A percentile compares a stretch with the other conserved stretches of the same genome.
Evolutionary conservation across 139 green algal genomes (phyloP).

Genomic region (Axilococcus clingmanii): DNA sequence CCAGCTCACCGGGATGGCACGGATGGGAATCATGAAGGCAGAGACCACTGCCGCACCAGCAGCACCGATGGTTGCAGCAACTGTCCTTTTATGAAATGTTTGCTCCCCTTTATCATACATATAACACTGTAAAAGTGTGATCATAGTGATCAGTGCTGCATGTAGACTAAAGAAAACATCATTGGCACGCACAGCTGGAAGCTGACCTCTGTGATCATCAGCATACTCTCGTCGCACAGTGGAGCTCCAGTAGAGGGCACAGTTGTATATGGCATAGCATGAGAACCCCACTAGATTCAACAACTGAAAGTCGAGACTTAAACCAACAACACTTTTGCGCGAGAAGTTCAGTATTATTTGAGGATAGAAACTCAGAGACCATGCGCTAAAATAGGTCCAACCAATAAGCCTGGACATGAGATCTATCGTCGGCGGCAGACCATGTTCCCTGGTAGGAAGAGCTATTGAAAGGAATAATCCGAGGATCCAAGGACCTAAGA

Average conservation of each 20-base stretch:
- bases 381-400: conserved; percentile 41
- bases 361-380: conserved; percentile 53
- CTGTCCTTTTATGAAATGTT: background rate
- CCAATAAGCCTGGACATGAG: conserved; percentile 17
- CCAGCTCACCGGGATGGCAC: background rate
- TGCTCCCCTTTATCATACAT: conserved; percentile 10
- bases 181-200: conserved; percentile 39
- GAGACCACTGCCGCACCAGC: conserved; percentile 1
- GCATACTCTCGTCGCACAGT: conserved; percentile 35
- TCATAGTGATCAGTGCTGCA: conserved; percentile 19
- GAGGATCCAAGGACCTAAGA: background rate
- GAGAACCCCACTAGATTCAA: conserved; percentile 49
- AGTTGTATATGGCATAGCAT: conserved; percentile 52
- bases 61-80: background rate
- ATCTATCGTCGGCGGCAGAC: background rate
- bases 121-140: conserved; percentile 23
- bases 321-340: conserved; percentile 35
- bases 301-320: conserved; percentile 48
- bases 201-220: conserved; percentile 21
- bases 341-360: conserved; percentile 42
- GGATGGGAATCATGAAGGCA: background rate
- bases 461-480: background rate
- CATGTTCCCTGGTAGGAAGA: background rate
- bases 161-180: conserved; percentile 55
- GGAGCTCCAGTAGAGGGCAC: conserved; percentile 32